phyloP scores from a whole-genome alignment of 2,329 filamentous ascomycete species.

The Apiospora arundinis region DNA sequence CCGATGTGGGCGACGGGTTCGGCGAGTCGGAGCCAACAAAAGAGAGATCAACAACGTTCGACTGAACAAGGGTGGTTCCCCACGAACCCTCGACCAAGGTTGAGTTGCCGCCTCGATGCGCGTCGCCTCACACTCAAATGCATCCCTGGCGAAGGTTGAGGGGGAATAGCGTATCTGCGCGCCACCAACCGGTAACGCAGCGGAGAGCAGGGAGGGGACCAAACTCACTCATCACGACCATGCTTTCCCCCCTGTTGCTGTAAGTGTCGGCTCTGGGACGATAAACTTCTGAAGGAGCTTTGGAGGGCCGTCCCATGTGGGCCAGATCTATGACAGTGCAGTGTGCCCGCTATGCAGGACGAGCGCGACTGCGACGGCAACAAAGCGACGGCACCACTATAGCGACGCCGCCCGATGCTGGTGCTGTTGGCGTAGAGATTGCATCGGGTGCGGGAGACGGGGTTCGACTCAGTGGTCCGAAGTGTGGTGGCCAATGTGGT shows the following conservation, averaged over 20 bases:
- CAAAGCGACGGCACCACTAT: neutral
- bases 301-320: constrained; percentile 11
- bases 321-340: constrained; percentile 1
- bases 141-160: constrained; percentile 8
- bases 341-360: constrained; percentile 3
- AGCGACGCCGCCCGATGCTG: constrained; percentile 4
- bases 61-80: neutral
- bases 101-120: constrained; percentile 20
- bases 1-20: neutral
- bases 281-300: constrained; percentile 4
- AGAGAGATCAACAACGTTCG: neutral
- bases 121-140: constrained; percentile 19
- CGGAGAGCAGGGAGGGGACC: constrained; percentile 6
- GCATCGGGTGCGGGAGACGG: neutral
- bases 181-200: constrained; percentile 13
- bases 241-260: constrained; percentile 11
- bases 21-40: neutral
- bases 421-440: neutral
- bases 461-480: constrained; percentile 11
- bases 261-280: constrained; percentile 6
- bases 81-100: neutral
- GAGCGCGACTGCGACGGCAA: constrained; percentile 1
- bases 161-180: neutral
- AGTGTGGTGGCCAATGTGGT: constrained; percentile 14
- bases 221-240: constrained; percentile 13